Evolutionary conservation across 164 flowering plant genomes (phyloP), one percentile per base, ranked within the genome.

Genomic region (Taxillus chinensis): DNA sequence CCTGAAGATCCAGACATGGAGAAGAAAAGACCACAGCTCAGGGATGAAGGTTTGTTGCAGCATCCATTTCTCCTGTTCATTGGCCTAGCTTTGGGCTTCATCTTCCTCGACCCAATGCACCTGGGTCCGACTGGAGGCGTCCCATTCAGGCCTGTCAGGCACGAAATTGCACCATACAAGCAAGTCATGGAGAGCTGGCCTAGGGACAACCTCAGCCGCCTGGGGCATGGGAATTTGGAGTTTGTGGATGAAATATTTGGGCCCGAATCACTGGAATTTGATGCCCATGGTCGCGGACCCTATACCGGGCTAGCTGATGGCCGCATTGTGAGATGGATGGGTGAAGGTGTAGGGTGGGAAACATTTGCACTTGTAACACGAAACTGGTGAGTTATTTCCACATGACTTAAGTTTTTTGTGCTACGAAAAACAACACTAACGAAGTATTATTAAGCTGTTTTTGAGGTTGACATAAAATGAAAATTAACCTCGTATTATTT

Each of bases 301-400:
- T 89, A 95, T 68, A 60, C 97, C 0, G 96, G 99, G 0, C 63
- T 89, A 59, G 99, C 99, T 0, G 97, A 91, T 71, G 99, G 97
- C 1, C 87, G 97, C 5, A 59, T 95, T 45, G 96, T 95, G 7
- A 77, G 97, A 63, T 95, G 99, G 99, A 87, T 91, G 96, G 99
- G 96, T 0, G 75, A 84, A 12, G 68, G 54, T 49, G 41, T 64
- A 7, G 99, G 95, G 5, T 95, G 97, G 99, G 92, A 95, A 72
- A 91, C 93, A 27, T 95, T 95, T 68, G 97, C 99, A 7, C 60
- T 78, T 2, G 93, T 87, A 9, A 75, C 97, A 2, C 57, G 79
- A 37, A 83, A 71, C 70, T 91, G 99, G 97, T 90, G 41, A 78
- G 84, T 61, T 57, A 37, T 3, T 5, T 58, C 7, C 5, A 17